phyloP scores from a whole-genome alignment of 768 basidiomycete genomes.

The Trametes punicea region DNA sequence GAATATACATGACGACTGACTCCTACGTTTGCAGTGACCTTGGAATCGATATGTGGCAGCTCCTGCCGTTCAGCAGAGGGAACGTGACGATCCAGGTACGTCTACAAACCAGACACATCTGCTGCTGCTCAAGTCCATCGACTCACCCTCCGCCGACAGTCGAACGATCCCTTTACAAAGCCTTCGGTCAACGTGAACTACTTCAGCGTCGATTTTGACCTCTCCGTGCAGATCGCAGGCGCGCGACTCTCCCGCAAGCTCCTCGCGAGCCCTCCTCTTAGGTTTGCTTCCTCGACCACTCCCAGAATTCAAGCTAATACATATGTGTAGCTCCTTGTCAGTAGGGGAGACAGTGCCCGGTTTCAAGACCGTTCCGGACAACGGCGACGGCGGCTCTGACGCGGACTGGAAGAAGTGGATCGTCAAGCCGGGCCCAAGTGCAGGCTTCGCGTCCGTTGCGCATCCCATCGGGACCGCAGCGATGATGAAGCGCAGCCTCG shows the following conservation, averaged over 20 bases:
- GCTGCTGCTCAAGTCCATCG: not conserved
- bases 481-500: conserved; percentile 32
- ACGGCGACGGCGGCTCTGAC: conserved; percentile 39
- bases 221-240: conserved; percentile 48
- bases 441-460: conserved; percentile 41
- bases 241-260: conserved; percentile 43
- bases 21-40: conserved; percentile 33
- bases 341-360: conserved; percentile 44
- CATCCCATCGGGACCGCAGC: conserved; percentile 47
- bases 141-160: no score
- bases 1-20: not conserved
- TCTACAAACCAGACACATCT: not conserved
- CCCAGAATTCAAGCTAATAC: not conserved
- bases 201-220: conserved; percentile 47
- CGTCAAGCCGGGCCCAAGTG: conserved; percentile 18
- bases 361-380: conserved; percentile 39
- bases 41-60: conserved; percentile 50
- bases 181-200: conserved; percentile 50
- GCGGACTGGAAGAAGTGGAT: conserved; percentile 48
- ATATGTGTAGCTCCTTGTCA: conserved; percentile 1
- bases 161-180: conserved; percentile 44
- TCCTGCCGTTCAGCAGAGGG: conserved; percentile 55
- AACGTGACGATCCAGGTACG: conserved; percentile 44
- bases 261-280: conserved; percentile 40
- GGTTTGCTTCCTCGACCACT: conserved; percentile 28